These are phyloP conservation scores for Saccharomycopsis schoenii DNA, from an alignment of 805 yeast species.

Conservation along the genomic window DNA sequence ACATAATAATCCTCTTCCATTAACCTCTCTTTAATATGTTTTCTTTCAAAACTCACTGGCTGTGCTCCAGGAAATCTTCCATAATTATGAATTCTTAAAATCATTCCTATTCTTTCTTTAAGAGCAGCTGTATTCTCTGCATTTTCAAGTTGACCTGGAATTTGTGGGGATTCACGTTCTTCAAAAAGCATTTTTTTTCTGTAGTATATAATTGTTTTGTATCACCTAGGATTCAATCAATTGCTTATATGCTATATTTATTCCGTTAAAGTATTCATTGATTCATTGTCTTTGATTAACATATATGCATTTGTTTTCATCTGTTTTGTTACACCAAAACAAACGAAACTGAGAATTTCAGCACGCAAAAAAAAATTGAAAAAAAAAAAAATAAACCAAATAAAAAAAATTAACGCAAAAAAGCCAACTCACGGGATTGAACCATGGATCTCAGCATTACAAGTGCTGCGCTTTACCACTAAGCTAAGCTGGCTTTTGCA, in stretches of 20 bases:
- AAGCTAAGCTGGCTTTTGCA: slow-evolving; percentile 78
- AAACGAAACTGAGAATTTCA: background rate
- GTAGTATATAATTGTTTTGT: no score
- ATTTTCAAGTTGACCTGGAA: slow-evolving; percentile 79
- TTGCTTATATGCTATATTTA: background rate
- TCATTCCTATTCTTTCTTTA: slow-evolving; percentile 54
- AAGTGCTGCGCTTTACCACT: slow-evolving; percentile 99
- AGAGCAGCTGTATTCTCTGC: slow-evolving; percentile 60
- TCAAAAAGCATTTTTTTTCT: slow-evolving; percentile 20
- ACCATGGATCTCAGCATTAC: slow-evolving; percentile 98
- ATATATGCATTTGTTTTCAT: no score
- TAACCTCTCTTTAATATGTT: slow-evolving; percentile 56
- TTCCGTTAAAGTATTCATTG: background rate
- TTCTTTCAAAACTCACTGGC: slow-evolving; percentile 80
- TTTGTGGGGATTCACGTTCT: slow-evolving; percentile 55
- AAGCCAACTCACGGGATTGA: slow-evolving; percentile 83
- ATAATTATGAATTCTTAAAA: slow-evolving; percentile 45
- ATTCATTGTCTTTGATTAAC: no score
- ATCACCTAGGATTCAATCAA: background rate
- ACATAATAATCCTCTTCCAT: slow-evolving; percentile 74
- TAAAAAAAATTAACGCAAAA: slow-evolving; percentile 20
- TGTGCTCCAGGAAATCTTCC: slow-evolving; percentile 79
- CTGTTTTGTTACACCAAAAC: no score
- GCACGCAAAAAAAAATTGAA: background rate
- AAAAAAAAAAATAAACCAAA: background rate